Evolutionary conservation across 192 early-diverging fungal species (phyloP).

Genomic region (Coemansia sp.): DNA sequence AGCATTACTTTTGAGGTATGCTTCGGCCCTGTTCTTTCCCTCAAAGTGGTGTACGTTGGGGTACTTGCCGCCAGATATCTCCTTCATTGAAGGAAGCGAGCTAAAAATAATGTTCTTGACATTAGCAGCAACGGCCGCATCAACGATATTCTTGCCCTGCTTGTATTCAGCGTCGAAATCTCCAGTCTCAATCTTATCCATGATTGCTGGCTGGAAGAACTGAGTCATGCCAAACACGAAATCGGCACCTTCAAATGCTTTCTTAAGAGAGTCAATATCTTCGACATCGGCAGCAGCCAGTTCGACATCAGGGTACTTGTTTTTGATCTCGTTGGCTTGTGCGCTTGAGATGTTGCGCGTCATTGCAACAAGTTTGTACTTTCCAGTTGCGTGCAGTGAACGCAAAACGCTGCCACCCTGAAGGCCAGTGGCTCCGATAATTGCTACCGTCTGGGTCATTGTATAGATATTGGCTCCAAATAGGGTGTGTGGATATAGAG

Average conservation of each 20-base stretch:
- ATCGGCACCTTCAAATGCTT: slow-evolving; percentile 23
- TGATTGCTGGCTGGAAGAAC: slow-evolving; percentile 8
- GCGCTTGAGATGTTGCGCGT: slow-evolving; percentile 10
- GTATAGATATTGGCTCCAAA: not conserved
- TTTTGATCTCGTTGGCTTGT: not conserved
- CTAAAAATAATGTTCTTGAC: slow-evolving; percentile 19
- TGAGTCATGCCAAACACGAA: slow-evolving; percentile 31
- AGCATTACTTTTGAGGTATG: slow-evolving; percentile 5
- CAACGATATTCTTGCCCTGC: slow-evolving; percentile 16
- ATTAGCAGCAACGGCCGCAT: slow-evolving; percentile 14
- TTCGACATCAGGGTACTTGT: slow-evolving; percentile 20
- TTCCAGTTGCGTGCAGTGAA: slow-evolving; percentile 15
- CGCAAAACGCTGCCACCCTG: slow-evolving; percentile 35
- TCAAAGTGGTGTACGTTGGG: slow-evolving; percentile 22
- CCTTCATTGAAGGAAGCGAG: slow-evolving; percentile 16
- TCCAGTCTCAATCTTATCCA: not conserved
- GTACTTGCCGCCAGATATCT: slow-evolving; percentile 17
- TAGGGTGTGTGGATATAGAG: not conserved
- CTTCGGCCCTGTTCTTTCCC: slow-evolving; percentile 23
- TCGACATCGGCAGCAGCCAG: slow-evolving; percentile 15
- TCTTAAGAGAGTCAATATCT: slow-evolving; percentile 12
- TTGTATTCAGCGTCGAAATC: slow-evolving; percentile 12
- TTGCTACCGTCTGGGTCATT: slow-evolving; percentile 21
- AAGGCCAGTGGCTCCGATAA: slow-evolving; percentile 31
- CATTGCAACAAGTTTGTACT: slow-evolving; percentile 24